Base-by-base conservation (phyloP, 208 protist species). In the Trypanosoma rangeli region DNA sequence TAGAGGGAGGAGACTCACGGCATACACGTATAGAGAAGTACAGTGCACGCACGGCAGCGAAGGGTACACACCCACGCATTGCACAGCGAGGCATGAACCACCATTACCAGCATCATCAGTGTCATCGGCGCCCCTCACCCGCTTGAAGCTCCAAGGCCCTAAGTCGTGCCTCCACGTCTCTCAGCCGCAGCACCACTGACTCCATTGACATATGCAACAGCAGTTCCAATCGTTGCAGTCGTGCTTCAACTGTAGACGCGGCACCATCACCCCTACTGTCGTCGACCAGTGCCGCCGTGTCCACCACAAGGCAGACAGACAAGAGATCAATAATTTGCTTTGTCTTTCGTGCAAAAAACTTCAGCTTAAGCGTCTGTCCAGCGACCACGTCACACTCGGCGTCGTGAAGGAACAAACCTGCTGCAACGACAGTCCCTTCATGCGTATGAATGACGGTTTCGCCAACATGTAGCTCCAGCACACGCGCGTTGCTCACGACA, bases 301-400 rank as follows among this genome's bases (percentile, higher is more conserved):
- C 31, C 18, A 39, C 54, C 53, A 74, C 62, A 52, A 78, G 24
- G 49, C 70, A 80, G 8, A 75, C 5, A 26, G 39, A 61, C 13
- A 66, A 59, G 1, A 80, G 10, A 16, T 74, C 49, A 33, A 80
- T 65, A 4, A 58, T 48, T 8, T 68, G 5, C 24, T 57, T 60
- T 28, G 58, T 37, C 24, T 61, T 60, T 46, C 79, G 64, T 10
- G 55, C 79, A 53, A 84, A 84, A 44, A 79, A 75, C 52, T 84
- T 84, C 26, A 83, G 65, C 31, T 78, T 71, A 37, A 83, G 59
- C n/a, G 64, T 64, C 46, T 76, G 65, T 16, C 67, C 59, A 15
- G 53, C 35, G 26, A 37, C 52, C 26, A 37, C 58, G 16, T 50
- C n/a, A 13, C 60, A 70, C 48, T 70, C 54, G 15, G 29, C 29